Evolutionary conservation across 1,139 yeast species (phyloP).

Genomic region (Suhomyces coccinellae): DNA sequence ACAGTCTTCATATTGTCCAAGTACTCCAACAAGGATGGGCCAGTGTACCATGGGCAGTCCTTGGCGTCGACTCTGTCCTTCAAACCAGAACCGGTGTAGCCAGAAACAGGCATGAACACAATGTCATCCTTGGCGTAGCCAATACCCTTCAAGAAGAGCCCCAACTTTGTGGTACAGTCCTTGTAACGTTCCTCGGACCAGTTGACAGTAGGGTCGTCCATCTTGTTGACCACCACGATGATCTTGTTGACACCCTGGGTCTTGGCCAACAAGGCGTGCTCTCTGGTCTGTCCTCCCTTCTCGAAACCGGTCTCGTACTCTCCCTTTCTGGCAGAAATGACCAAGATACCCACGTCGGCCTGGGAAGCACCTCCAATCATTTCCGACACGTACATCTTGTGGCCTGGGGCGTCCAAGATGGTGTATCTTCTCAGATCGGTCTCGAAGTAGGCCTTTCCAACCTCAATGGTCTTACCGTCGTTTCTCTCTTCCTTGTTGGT

Average conservation of each 20-base stretch:
- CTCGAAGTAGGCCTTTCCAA: conserved; percentile 96
- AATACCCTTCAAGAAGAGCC: conserved; percentile 77
- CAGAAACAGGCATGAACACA: conserved; percentile 94
- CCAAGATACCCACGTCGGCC: conserved; percentile 96
- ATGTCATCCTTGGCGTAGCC: conserved; percentile 90
- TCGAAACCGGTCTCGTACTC: conserved; percentile 99
- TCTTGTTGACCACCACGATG: conserved; percentile 92
- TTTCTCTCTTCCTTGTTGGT: conserved; percentile 98
- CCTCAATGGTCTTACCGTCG: conserved; percentile 98
- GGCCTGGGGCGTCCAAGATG: conserved; percentile 98
- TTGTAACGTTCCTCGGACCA: conserved; percentile 97
- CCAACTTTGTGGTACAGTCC: conserved; percentile 87
- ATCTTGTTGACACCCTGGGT: conserved; percentile 96
- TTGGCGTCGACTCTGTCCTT: conserved; percentile 74
- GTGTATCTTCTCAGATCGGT: conserved; percentile 98
- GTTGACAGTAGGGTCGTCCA: conserved; percentile 96
- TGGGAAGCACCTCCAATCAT: conserved; percentile 99
- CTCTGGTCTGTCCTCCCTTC: conserved; percentile 99
- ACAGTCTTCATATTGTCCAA: conserved; percentile 80
- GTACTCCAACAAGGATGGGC: conserved; percentile 88
- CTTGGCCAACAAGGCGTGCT: conserved; percentile 95
- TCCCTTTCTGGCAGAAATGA: conserved; percentile 97
- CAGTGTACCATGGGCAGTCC: conserved; percentile 89
- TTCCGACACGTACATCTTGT: conserved; percentile 96
- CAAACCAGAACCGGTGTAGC: conserved; percentile 95